A percentile compares a stretch with the other conserved stretches of the same genome.
Conservation (phyloP, 495 filamentous ascomycete species). For the Penicillium diatomitis region DNA sequence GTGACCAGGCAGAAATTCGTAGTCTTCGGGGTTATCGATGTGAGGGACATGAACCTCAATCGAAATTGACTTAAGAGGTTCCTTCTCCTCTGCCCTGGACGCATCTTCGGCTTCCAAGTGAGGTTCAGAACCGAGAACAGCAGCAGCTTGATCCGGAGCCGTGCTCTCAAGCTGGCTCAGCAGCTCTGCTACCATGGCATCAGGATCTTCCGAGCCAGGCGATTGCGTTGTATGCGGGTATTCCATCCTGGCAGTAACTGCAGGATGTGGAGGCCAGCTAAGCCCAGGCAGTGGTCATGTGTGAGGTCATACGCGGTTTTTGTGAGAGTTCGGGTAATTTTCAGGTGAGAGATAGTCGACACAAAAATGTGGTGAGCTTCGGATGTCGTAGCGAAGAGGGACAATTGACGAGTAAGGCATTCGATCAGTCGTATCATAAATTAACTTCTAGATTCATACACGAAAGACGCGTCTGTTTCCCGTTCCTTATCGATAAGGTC, state of each 20-base stretch:
- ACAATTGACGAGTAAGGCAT: too few relatives aligned
- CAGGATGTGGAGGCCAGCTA: neutral
- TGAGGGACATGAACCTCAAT: conserved; percentile 30
- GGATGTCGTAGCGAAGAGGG: too few relatives aligned
- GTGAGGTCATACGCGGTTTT: neutral
- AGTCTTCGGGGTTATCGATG: conserved; percentile 33
- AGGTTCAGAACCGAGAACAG: neutral
- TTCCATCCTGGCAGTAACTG: neutral
- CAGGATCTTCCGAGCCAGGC: conserved; percentile 6
- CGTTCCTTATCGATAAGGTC: too few relatives aligned
- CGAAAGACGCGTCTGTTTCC: too few relatives aligned
- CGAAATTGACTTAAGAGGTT: neutral
- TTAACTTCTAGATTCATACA: too few relatives aligned
- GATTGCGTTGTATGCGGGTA: neutral
- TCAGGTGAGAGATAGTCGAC: neutral
- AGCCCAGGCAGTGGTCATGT: neutral
- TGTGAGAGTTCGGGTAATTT: neutral
- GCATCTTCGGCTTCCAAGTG: neutral
- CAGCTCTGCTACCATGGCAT: conserved; percentile 12
- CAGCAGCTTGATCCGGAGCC: neutral
- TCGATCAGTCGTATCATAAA: too few relatives aligned
- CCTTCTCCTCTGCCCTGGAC: neutral
- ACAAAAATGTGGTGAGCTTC: too few relatives aligned
- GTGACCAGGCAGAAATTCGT: conserved; percentile 39
- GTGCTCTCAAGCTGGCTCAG: conserved; percentile 9